Base-by-base conservation (phyloP, 257 asterid species). In the Ilex aquifolium region DNA sequence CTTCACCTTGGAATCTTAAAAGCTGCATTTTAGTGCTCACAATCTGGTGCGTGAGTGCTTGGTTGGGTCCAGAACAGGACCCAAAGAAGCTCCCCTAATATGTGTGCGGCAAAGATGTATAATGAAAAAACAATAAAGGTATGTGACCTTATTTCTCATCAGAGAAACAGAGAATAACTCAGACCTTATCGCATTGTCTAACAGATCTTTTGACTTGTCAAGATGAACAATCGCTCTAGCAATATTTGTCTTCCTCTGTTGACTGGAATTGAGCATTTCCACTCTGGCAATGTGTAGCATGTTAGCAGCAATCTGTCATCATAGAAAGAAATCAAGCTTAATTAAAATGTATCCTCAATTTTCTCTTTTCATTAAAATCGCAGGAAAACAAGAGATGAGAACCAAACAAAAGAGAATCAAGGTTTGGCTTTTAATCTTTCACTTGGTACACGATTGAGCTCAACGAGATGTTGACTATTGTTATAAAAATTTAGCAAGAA, bases 261-360 rank as follows among this genome's bases (percentile, higher is more conserved):
- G 74, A 79, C 64, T 69, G 63, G 82, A 57, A 65, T 77, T 53
- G 68, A 79, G 85, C 75, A 75, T 84, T 76, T 86, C 84, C 59
- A 86, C 78, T 78, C 85, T 80, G 30, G 96, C 96, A 65, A 86
- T 74, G 82, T 77, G 65, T 59, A 86, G 81, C 84, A 81, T 78
- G 79, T 84, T 78, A 64, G 85, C 83, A 15, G 96, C 98, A 68
- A 53, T 80, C 98, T 91, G 76, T 46, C 50, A 69, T 76, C 57
- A 51, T 74, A 46, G 60, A 77, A 71, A 58, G 32, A 59, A 57
- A 75, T 49, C 42, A 36, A 3, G 40, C 7, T 36, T 7, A 10
- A 46, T 8, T 46, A 46, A 46, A 46, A 10, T 13, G 15, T 46
- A 8, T 13, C 51, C 15, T 46, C 9, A 2, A 2, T 46, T 46